Percentiles rank a stretch among this genome's conserved stretches.
These are phyloP conservation scores for Lolium rigidum DNA, from an alignment of 176 grass and related monocot species.

Conservation along the genomic window DNA sequence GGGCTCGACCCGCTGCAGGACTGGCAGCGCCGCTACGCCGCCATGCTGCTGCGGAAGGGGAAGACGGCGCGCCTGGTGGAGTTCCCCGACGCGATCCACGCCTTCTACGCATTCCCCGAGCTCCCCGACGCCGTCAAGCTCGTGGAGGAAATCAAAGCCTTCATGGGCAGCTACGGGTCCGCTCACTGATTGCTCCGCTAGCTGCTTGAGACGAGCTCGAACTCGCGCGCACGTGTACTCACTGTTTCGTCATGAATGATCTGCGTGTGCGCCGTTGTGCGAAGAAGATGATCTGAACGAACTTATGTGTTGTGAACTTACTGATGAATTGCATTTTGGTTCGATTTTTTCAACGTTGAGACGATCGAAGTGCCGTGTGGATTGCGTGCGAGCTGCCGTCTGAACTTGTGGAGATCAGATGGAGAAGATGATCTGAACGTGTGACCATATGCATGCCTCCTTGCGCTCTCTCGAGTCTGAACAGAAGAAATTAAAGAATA, in stretches of 20 bases:
- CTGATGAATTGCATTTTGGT: not conserved
- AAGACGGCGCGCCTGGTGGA: not conserved
- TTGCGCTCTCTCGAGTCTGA: not conserved
- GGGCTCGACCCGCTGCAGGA: constrained; percentile 49
- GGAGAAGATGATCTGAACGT: no score
- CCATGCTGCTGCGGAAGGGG: constrained; percentile 20
- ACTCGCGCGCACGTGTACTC: not conserved
- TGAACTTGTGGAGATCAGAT: not conserved
- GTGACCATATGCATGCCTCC: not conserved
- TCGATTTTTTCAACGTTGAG: no score
- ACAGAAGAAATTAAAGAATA: no score
- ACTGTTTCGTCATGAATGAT: not conserved
- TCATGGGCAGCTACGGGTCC: not conserved
- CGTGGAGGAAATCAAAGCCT: not conserved
- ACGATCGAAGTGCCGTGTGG: no score
- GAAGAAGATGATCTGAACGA: not conserved
- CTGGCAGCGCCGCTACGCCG: constrained; percentile 44
- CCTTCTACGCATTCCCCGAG: not conserved
- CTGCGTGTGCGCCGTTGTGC: not conserved
- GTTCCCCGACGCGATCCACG: constrained; percentile 19
- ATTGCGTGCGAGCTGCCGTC: not conserved
- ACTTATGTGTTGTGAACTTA: not conserved
- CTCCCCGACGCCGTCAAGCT: constrained; percentile 1
- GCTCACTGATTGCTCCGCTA: not conserved
- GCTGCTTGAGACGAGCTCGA: not conserved